A percentile compares a stretch with the other conserved stretches of the same genome.
Evolutionary conservation across 2,329 filamentous ascomycete genomes (phyloP).

Genomic region (Lasiodiplodia sp.): DNA sequence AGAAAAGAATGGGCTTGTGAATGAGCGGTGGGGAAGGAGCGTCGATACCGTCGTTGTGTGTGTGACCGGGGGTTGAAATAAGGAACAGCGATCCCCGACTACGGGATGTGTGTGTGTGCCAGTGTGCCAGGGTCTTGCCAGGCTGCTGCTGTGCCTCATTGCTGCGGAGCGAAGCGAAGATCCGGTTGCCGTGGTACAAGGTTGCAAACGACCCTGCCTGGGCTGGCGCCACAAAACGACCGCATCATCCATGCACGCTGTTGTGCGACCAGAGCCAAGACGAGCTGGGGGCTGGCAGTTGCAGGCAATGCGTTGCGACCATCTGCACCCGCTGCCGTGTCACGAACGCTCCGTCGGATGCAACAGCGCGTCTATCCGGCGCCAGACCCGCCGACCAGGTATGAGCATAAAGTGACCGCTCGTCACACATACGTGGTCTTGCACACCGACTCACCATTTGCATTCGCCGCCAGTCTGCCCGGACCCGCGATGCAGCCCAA

Average conservation of each 20-base stretch:
- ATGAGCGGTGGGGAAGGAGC: background rate
- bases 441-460: conserved; percentile 32
- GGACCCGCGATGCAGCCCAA: conserved; percentile 14
- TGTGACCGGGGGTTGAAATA: conserved; percentile 30
- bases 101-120: background rate
- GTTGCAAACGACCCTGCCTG: conserved; percentile 14
- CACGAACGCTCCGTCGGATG: conserved; percentile 25
- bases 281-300: conserved; percentile 7
- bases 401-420: conserved; percentile 41
- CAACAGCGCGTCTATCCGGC: conserved; percentile 21
- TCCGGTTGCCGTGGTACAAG: conserved; percentile 13
- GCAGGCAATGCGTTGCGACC: conserved; percentile 18
- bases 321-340: conserved; percentile 21
- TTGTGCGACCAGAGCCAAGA: conserved; percentile 9
- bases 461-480: conserved; percentile 16
- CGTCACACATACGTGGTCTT: conserved; percentile 39
- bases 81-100: conserved; percentile 21
- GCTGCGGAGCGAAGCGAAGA: conserved; percentile 16
- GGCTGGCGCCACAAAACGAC: conserved; percentile 15
- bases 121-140: background rate
- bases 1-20: background rate
- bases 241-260: conserved; percentile 11
- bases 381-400: conserved; percentile 27
- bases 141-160: conserved; percentile 18
- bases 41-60: background rate